Base-by-base conservation (phyloP, 345 rosid genomes). In the Psidium guajava region DNA sequence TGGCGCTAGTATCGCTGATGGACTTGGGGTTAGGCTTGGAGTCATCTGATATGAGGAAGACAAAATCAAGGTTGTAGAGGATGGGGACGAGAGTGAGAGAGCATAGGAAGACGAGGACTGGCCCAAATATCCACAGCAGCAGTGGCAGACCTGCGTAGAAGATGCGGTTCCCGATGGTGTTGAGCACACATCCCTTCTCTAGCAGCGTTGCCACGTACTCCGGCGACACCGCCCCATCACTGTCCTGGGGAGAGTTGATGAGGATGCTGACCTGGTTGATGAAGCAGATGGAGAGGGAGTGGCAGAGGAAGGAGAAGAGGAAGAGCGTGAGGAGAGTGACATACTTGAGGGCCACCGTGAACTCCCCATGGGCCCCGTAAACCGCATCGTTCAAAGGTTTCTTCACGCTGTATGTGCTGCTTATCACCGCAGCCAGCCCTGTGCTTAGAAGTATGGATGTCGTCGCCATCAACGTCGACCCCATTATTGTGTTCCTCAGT, bases 391-490 rank as follows among this genome's bases (percentile, higher is more conserved):
- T 91, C 9, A 97, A 87, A 2, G 99, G 99, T 88, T 90, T 94
- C 89, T 97, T 97, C 18, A 97, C 90, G 55, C 94, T 90, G 86
- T 97, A 97, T 1, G 99, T 96, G 91, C 99, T 97, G 94, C 99
- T 96, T 57, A 97, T 84, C 28, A 97, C 93, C 8, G 99, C 98
- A 0, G 98, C 99, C 52, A 97, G 83, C 15, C 99, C 99, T 3
- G 98, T 92, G 36, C 92, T 91, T 5, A 96, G 93, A 8, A 97
- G 95, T 87, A 97, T 95, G 6, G 98, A 95, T 6, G 99, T 95
- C 6, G 98, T 96, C 40, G 98, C 99, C 99, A 97, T 97, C 55
- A 97, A 87, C 44, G 99, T 97, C 1, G 99, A 93, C 84, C 98
- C 99, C 99, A 97, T 96, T n/a, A 97, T 93, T 80, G 92, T 85